Evolutionary conservation across 2,329 filamentous ascomycete species (phyloP).

Genomic region (Aaosphaeria arxii): DNA sequence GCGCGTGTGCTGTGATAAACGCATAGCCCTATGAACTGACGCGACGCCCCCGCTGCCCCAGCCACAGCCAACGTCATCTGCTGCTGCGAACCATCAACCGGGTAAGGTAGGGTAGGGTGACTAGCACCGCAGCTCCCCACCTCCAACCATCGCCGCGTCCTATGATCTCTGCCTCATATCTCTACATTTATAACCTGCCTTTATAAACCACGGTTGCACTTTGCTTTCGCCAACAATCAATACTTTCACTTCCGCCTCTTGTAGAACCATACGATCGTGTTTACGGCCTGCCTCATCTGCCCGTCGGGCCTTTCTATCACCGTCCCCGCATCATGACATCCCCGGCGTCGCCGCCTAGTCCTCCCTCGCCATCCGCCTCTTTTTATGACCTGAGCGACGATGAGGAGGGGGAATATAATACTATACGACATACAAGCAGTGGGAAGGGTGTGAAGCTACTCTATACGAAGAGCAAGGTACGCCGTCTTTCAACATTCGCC

Average conservation of each 20-base stretch:
- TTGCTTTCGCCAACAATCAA: too few relatives aligned
- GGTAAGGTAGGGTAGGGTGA: too few relatives aligned
- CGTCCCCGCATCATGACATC: constrained; percentile 1
- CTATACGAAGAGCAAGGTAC: constrained; percentile 93
- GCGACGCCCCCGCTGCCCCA: constrained; percentile 1
- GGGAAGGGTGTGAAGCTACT: constrained; percentile 88
- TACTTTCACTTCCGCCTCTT: too few relatives aligned
- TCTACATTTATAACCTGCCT: too few relatives aligned
- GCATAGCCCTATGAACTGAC: neutral
- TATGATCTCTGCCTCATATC: too few relatives aligned
- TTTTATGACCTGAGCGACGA: constrained; percentile 97
- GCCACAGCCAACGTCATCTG: constrained; percentile 14
- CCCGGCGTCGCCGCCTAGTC: constrained; percentile 17
- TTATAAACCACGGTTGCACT: too few relatives aligned
- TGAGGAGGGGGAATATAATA: constrained; percentile 93
- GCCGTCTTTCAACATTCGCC: neutral
- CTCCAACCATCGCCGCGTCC: too few relatives aligned
- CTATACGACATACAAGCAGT: constrained; percentile 74
- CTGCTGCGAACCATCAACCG: neutral
- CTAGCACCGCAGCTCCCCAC: too few relatives aligned
- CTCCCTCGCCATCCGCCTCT: constrained; percentile 75
- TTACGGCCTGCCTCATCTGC: neutral
- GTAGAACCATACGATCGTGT: too few relatives aligned
- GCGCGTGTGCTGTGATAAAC: too few relatives aligned
- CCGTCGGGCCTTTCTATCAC: neutral